Conservation (phyloP, 257 asterid genomes). For the Solanum tarijense region DNA sequence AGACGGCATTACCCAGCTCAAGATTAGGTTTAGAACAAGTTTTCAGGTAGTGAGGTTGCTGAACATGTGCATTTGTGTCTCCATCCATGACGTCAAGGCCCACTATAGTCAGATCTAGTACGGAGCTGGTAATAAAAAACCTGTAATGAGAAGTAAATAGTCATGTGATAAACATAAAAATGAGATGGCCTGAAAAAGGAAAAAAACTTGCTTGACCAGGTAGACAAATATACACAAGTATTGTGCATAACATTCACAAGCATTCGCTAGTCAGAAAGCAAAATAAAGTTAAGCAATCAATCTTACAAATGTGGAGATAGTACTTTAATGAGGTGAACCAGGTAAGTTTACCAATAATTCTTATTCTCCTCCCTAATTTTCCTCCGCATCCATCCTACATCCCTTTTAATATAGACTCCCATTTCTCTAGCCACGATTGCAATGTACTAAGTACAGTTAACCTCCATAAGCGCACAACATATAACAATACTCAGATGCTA, state of each 20-base stretch:
- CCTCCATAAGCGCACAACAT: background rate
- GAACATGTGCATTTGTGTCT: constrained; percentile 49
- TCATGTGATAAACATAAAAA: background rate
- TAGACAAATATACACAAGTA: background rate
- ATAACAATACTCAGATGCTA: background rate
- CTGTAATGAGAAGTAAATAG: constrained; percentile 31
- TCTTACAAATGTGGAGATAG: background rate
- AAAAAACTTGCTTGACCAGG: background rate
- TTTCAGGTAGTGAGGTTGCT: constrained; percentile 61
- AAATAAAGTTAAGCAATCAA: background rate
- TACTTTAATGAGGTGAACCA: background rate
- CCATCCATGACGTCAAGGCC: constrained; percentile 88
- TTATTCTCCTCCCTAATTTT: background rate
- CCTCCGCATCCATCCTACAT: background rate
- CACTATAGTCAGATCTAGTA: constrained; percentile 91
- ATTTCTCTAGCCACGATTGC: background rate
- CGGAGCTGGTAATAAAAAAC: constrained; percentile 89
- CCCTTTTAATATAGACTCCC: background rate
- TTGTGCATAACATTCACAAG: background rate
- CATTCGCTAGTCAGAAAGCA: background rate
- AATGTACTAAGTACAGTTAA: background rate
- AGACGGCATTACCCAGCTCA: constrained; percentile 72
- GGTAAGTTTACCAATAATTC: background rate
- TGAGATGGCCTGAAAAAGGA: background rate
- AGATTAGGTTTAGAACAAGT: constrained; percentile 71